Evolutionary conservation across 371 early-diverging fungal species (phyloP).

Genomic region (Conidiobolus coronatus): DNA sequence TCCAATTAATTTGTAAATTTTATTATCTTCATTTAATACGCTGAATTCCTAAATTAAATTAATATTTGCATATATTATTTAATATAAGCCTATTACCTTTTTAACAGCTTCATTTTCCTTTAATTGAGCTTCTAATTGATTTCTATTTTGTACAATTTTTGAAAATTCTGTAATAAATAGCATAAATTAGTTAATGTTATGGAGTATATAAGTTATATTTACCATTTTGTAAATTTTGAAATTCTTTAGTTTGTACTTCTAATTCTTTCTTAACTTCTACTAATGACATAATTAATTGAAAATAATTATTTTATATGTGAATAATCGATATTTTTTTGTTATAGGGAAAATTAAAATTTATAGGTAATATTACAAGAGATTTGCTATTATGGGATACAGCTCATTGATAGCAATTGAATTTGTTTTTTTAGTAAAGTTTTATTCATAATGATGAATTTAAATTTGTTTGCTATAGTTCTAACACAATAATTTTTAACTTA

Average conservation of each 20-base stretch:
- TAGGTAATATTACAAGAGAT: too few species aligned
- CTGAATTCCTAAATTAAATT: slow-evolving; percentile 49
- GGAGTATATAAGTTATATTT: neutral
- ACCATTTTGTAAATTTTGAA: slow-evolving; percentile 2
- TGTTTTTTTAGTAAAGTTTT: too few species aligned
- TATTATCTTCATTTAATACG: slow-evolving; percentile 47
- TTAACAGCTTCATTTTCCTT: slow-evolving; percentile 85
- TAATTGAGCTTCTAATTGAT: slow-evolving; percentile 79
- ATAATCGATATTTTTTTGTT: too few species aligned
- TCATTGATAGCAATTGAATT: too few species aligned
- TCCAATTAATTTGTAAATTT: slow-evolving; percentile 83
- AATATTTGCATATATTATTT: neutral
- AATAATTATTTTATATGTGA: neutral
- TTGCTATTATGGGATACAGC: too few species aligned
- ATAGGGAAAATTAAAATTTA: too few species aligned
- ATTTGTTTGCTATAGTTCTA: too few species aligned
- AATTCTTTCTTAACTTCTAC: neutral
- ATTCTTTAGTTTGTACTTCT: neutral
- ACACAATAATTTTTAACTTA: too few species aligned
- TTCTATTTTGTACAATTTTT: slow-evolving; percentile 46
- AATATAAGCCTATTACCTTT: slow-evolving; percentile 19
- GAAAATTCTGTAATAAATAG: slow-evolving; percentile 41
- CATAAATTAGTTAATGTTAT: neutral
- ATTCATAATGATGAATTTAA: too few species aligned
- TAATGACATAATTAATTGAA: neutral